Evolutionary conservation across 2,329 filamentous ascomycete genomes (phyloP), one percentile per base, ranked within the genome.

Genomic region (Colletotrichum sp.): DNA sequence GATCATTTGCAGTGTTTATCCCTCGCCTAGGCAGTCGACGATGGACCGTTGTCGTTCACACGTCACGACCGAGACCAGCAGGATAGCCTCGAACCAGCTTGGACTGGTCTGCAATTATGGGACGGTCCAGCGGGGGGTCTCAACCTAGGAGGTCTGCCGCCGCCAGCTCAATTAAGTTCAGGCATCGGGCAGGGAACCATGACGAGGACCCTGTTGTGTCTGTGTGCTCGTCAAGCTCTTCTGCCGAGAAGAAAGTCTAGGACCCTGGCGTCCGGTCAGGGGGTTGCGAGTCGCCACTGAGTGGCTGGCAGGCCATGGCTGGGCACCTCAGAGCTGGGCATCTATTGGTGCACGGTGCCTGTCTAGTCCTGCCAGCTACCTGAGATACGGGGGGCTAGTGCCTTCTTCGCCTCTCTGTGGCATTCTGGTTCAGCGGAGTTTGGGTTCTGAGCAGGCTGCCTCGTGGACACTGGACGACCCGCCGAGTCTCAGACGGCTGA

Each of bases 381-480:
- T 38, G 15, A 38, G 15, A 38, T 38, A 38, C 36, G 15, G 8
- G 18, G 13, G 13, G 8, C 32, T 26, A 66, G 36, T 30, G 36
- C 24, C 61, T 30, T 48, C 7, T 48, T 28, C 38, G 62, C 24
- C 62, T 66, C 36, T 21, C 62, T 66, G 36, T 48, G 62, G 62
- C 28, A 66, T 48, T 34, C 28, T 55, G 26, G 65, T 55, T 56
- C 48, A 56, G 65, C 62, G 62, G 24, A 30, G 38, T 66, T 52
- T 32, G 16, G 36, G 21, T 18, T 16, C 62, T 26, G 62, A 16
- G 26, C 43, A 18, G 38, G 71, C 48, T 65, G 48, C 71, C 71
- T 74, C 67, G 67, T 71, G 68, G 72, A 28, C 61, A 66, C 36
- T 71, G 72, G 68, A 61, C 36, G 73, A 64, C 69, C 66, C 60